phyloP scores from a whole-genome alignment of 176 grass and related monocot genomes.

The Melocanna baccifera region DNA sequence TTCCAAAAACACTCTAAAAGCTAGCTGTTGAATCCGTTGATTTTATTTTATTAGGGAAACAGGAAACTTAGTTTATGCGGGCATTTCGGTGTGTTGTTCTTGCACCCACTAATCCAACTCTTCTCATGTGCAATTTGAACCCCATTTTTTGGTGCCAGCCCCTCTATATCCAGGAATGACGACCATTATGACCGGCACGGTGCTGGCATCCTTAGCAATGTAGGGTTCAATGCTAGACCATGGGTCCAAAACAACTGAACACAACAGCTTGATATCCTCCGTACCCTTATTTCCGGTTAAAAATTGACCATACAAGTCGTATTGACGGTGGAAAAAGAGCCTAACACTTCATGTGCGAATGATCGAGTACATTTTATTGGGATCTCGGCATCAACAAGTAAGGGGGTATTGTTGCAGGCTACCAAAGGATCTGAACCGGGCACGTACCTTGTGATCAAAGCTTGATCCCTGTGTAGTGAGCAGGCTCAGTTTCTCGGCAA shows the following conservation, averaged over 20 bases:
- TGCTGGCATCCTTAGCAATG: background rate
- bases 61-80: background rate
- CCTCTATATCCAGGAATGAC: background rate
- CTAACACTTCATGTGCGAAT: background rate
- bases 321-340: background rate
- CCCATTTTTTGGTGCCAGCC: background rate
- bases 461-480: too few relatives aligned
- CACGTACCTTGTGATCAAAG: too few relatives aligned
- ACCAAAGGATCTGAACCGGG: too few relatives aligned
- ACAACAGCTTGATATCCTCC: background rate
- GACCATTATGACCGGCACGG: background rate
- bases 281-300: too few relatives aligned
- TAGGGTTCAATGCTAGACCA: background rate
- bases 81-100: background rate
- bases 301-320: background rate
- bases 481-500: too few relatives aligned
- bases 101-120: background rate
- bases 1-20: background rate
- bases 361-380: background rate
- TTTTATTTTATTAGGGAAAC: background rate
- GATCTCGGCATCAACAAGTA: too few relatives aligned
- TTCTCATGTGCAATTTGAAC: background rate
- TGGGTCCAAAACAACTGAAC: background rate
- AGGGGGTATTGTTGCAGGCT: too few relatives aligned
- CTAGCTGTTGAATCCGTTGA: too few relatives aligned